Conservation (phyloP, 2,329 filamentous ascomycete species). For the Trichoderma koningiopsis region DNA sequence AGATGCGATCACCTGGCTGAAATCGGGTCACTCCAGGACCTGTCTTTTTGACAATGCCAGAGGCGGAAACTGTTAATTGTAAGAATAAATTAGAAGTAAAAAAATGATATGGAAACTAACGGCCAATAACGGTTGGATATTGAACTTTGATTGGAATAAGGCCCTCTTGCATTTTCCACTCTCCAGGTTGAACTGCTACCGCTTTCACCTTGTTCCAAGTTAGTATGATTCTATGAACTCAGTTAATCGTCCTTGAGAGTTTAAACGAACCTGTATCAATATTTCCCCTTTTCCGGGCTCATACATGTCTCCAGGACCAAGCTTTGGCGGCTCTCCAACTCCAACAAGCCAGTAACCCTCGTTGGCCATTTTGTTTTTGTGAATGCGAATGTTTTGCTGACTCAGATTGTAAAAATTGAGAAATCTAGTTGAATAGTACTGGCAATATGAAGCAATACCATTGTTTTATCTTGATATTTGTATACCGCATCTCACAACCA, state of each 20-base stretch:
- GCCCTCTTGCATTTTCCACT: conserved; percentile 26
- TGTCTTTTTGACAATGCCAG: conserved; percentile 17
- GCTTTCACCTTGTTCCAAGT: background rate
- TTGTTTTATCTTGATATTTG: background rate
- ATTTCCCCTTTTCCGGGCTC: conserved; percentile 18
- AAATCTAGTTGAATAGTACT: background rate
- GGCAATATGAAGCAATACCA: background rate
- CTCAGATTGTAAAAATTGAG: background rate
- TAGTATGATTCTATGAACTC: background rate
- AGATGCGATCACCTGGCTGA: conserved; percentile 11
- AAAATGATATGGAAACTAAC: background rate
- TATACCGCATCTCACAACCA: background rate
- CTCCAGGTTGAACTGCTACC: conserved; percentile 13
- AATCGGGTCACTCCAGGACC: conserved; percentile 18
- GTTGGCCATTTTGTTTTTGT: background rate
- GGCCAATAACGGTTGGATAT: conserved; percentile 24
- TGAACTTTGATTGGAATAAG: conserved; percentile 7
- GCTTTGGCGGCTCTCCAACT: background rate
- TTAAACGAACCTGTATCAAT: conserved; percentile 2
- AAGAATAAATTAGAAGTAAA: background rate
- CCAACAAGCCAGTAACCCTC: conserved; percentile 1
- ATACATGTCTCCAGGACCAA: background rate
- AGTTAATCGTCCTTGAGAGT: too few species aligned
- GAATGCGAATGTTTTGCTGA: background rate
- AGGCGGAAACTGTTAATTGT: conserved; percentile 5